A percentile compares a stretch with the other conserved stretches of the same genome.
Conservation (phyloP, 2,329 filamentous ascomycete genomes). For the Fusarium equiseti region DNA sequence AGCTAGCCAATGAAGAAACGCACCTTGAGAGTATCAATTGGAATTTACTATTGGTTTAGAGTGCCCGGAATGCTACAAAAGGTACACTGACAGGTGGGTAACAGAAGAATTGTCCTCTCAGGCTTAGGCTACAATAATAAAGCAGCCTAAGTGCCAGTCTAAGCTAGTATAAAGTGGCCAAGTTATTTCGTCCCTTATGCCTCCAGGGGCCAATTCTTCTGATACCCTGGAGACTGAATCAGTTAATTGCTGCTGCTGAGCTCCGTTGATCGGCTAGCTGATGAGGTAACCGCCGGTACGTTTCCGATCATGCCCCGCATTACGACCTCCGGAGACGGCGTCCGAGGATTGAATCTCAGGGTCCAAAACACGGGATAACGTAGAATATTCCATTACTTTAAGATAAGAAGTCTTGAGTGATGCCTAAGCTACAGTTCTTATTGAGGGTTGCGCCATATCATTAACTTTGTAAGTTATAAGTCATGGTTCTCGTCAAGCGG, state of each 20-base stretch:
- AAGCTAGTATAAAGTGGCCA: too few species aligned
- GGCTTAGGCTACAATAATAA: too few species aligned
- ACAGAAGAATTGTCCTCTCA: too few species aligned
- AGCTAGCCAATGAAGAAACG: conserved; percentile 5
- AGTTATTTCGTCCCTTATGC: too few species aligned
- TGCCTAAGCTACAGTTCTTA: neutral
- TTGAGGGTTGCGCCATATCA: neutral
- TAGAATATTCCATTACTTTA: neutral
- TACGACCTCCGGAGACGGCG: conserved; percentile 37
- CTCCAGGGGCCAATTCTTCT: too few species aligned
- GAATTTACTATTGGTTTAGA: neutral
- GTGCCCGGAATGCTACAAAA: neutral
- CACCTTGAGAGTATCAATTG: conserved; percentile 16
- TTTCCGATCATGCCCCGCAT: conserved; percentile 27
- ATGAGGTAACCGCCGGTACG: conserved; percentile 34
- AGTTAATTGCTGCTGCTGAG: conserved; percentile 28
- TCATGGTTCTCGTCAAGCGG: neutral
- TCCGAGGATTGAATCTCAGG: neutral
- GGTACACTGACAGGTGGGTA: neutral
- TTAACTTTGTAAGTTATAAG: neutral
- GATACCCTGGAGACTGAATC: neutral
- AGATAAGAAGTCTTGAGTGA: neutral
- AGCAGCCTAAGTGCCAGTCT: too few species aligned
- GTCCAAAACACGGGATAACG: neutral
- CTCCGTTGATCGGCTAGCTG: conserved; percentile 45